Evolutionary conservation across 441 rosid species (phyloP).

Genomic region (Populus tomentosa): DNA sequence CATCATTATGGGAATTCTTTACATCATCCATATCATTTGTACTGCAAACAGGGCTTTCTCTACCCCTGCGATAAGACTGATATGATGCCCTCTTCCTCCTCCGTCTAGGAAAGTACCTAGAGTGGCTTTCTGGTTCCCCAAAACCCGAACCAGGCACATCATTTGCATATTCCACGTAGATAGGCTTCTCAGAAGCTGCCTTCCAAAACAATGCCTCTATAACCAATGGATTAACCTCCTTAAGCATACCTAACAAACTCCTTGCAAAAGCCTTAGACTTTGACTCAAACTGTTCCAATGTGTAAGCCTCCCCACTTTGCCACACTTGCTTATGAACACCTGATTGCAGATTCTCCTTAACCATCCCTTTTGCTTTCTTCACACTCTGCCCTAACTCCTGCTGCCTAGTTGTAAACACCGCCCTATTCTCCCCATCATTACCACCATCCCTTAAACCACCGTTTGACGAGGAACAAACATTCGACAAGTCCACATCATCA

Average conservation of each 20-base stretch:
- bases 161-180: slow-evolving; percentile 90
- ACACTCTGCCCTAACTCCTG: slow-evolving; percentile 31
- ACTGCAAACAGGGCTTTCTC: slow-evolving; percentile 32
- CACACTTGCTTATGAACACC: slow-evolving; percentile 88
- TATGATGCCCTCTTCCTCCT: slow-evolving; percentile 70
- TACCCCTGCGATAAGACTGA: slow-evolving; percentile 51
- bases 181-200: slow-evolving; percentile 78
- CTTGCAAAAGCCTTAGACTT: slow-evolving; percentile 79
- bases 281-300: slow-evolving; percentile 89
- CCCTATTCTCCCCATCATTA: slow-evolving; percentile 50
- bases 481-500: slow-evolving; percentile 33
- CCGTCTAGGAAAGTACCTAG: slow-evolving; percentile 55
- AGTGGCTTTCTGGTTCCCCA: slow-evolving; percentile 75
- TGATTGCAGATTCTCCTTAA: slow-evolving; percentile 34
- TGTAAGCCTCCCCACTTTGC: slow-evolving; percentile 96
- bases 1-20: slow-evolving; percentile 19
- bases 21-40: slow-evolving; percentile 25
- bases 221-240: slow-evolving; percentile 68
- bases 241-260: slow-evolving; percentile 53
- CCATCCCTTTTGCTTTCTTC: slow-evolving; percentile 54
- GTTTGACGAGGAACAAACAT: slow-evolving; percentile 20
- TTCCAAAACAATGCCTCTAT: slow-evolving; percentile 93
- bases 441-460: slow-evolving; percentile 21
- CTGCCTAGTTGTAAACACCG: slow-evolving; percentile 92
- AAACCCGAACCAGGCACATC: slow-evolving; percentile 99